These are phyloP conservation scores for Marasmius oreades DNA, from an alignment of 1,284 basidiomycete genomes.

Conservation along the genomic window DNA sequence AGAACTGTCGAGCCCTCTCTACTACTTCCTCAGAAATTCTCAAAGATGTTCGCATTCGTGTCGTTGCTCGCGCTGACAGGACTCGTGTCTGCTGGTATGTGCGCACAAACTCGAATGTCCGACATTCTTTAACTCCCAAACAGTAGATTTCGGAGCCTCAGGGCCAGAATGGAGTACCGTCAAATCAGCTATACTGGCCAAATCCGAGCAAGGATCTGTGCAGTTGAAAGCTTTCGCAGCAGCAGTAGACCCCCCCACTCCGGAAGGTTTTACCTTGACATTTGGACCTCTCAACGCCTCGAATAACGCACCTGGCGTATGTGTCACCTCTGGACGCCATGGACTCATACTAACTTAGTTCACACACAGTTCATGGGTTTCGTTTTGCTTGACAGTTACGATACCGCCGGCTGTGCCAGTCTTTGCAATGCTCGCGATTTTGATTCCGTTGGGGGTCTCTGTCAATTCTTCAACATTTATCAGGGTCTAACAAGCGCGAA, in stretches of 20 bases:
- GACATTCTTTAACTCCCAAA: background rate
- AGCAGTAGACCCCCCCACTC: background rate
- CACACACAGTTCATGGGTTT: background rate
- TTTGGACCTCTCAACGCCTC: background rate
- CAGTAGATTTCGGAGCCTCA: background rate
- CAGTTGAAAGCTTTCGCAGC: background rate
- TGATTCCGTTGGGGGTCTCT: background rate
- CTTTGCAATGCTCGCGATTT: constrained; percentile 1
- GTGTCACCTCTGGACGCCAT: background rate
- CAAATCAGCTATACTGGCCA: background rate
- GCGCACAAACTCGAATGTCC: background rate
- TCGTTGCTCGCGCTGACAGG: background rate
- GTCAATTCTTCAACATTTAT: constrained; percentile 1
- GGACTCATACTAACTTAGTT: background rate
- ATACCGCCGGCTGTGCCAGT: background rate
- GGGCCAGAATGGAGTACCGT: background rate
- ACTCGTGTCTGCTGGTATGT: background rate
- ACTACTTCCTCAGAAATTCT: background rate
- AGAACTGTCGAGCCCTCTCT: background rate
- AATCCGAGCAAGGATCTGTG: background rate
- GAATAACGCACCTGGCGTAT: background rate
- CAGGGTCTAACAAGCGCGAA: background rate
- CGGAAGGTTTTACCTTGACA: background rate
- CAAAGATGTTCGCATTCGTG: background rate
- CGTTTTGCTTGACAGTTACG: background rate